Evolutionary conservation across 345 rosid species (phyloP), one percentile per base, ranked within the genome.

Genomic region (Trapa bicornis): DNA sequence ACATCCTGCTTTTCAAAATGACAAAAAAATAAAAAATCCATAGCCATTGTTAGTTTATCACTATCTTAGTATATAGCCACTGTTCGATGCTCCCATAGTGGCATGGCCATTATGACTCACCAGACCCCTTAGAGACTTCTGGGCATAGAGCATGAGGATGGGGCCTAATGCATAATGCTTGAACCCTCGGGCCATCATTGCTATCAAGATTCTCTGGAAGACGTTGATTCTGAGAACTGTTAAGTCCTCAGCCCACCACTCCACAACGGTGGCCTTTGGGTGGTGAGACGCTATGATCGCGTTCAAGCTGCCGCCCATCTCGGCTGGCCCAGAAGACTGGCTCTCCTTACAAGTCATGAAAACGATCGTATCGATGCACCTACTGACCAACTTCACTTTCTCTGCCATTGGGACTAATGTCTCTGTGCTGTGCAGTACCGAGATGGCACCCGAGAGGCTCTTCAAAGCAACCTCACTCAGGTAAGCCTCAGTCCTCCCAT

Each of bases 211-310:
- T 65, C 97, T 77, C 65, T 88, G 97, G 78, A 93, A 90, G 50
- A 82, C 71, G 67, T 93, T 91, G 64, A 93, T 87, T 70, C 97
- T 83, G 17, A 93, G 82, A 69, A 84, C 78, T 4, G 87, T 77
- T 62, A 93, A 80, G 68, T 88, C 99, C 78, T 93, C 97, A 65
- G 96, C 96, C 97, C 99, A 93, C 96, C 97, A 90, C 69, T 88
- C 97, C 67, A 85, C 92, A 29, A 82, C 67, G 22, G 29, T 22
- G 29, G 81, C 73, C 73, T 81, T 86, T 15, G 79, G 69, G 42
- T 22, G 29, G 29, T 76, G 82, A n/a, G 81, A 71, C 11, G 50
- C 41, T 22, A 52, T 11, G 2, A 82, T 65, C 53, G 83, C 79
- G 68, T 75, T 69, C 38, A 75, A 56, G 35, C 54, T 22, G 29